Evolutionary conservation across 768 basidiomycete genomes (phyloP), one percentile per base, ranked within the genome.

Genomic region (Clitopilus passeckerianus): DNA sequence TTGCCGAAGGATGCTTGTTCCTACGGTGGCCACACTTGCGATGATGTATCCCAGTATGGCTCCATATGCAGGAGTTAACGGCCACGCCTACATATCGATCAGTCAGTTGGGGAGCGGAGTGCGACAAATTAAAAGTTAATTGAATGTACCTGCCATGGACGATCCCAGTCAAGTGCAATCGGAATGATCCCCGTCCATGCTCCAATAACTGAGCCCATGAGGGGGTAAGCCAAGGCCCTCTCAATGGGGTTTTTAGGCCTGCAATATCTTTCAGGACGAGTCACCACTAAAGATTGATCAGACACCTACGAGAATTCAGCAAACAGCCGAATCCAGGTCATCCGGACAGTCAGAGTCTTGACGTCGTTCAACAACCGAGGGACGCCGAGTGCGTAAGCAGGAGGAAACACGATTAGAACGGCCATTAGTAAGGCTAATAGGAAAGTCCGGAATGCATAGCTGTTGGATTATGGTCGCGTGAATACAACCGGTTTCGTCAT

Each of bases 161-260:
- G 82, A 68, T 95, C 95, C 96, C 96, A 98, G 73, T 98, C 96
- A 16, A 98, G 84, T 0, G 93, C 90, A 52, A 95, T 87, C 1
- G 93, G 91, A 52, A 95, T 77, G 9, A 82, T 85, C 15, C 94
- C 95, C 14, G 81, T 34, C 95, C 94, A 97, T 46, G 82, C 79
- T 5, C 95, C 96, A 18, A 87, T 27, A 44, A 90, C 63, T 0
- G 90, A 76, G 41, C 92, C 92, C 23, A 88, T 66, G 10, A 83
- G 82, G 15, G 96, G 92, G 65, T 91, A 94, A 16, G 95, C 82
- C 20, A 96, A 70, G 0, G 86, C 85, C 56, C 88, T 78, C 70
- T 98, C 96, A 24, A 91, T 67, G 2, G 86, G 78, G n/a, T 83
- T 86, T 62, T 78, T 82, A 20, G 75, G 72, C 35, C 85, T 88